These are phyloP conservation scores for Rhodomyrtus psidioides DNA, from an alignment of 441 rosid genomes.

Conservation along the genomic window DNA sequence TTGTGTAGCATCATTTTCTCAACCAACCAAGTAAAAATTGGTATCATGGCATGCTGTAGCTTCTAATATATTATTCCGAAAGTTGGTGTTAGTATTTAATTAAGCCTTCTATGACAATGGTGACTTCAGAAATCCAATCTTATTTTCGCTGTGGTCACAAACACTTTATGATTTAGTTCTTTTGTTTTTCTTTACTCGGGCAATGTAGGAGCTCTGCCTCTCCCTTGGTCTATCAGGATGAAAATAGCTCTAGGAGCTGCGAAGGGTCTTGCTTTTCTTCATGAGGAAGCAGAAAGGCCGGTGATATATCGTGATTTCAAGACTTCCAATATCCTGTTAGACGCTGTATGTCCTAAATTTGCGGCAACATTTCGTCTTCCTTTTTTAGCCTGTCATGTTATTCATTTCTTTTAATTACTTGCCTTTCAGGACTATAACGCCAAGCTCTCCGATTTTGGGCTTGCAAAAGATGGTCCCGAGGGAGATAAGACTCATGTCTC, in stretches of 20 bases:
- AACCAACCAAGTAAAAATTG: neutral
- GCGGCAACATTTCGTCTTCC: neutral
- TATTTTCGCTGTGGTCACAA: neutral
- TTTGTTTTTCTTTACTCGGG: neutral
- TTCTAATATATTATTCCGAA: neutral
- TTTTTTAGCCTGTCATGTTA: neutral
- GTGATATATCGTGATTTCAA: constrained; percentile 94
- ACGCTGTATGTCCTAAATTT: constrained; percentile 44
- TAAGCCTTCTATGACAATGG: neutral
- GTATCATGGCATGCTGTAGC: neutral
- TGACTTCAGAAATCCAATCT: neutral
- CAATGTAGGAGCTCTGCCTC: constrained; percentile 73
- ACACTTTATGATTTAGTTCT: neutral
- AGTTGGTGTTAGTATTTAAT: neutral
- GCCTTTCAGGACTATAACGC: constrained; percentile 75
- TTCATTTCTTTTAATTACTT: constrained; percentile 10
- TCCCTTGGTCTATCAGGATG: constrained; percentile 91
- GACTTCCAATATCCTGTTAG: constrained; percentile 83
- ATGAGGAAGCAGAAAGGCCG: constrained; percentile 87
- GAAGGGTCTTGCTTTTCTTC: constrained; percentile 87
- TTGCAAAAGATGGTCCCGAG: constrained; percentile 93
- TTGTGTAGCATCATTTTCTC: neutral
- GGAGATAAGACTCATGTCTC: constrained; percentile 94
- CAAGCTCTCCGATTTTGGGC: constrained; percentile 90
- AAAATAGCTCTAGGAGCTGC: constrained; percentile 93